Conservation (phyloP, 2,329 filamentous ascomycete genomes). For the Graphiopsis chlorocephala region DNA sequence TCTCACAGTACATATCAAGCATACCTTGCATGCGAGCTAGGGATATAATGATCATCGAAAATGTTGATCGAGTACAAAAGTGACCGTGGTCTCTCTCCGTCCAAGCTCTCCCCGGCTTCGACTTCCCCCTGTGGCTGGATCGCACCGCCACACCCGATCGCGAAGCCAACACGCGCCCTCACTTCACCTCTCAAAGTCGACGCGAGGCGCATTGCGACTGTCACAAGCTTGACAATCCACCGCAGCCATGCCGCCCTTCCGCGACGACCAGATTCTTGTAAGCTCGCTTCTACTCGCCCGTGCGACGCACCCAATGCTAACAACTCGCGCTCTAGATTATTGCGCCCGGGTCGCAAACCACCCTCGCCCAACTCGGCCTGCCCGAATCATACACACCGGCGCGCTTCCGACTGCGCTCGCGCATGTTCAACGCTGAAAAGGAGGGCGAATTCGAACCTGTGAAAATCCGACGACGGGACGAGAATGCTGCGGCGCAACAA, state of each 20-base stretch:
- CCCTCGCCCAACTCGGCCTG: slow-evolving; percentile 85
- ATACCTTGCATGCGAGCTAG: too few relatives aligned
- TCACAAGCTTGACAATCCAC: background rate
- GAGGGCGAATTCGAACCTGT: slow-evolving; percentile 78
- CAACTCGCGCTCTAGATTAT: slow-evolving; percentile 50
- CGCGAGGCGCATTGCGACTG: background rate
- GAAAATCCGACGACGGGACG: slow-evolving; percentile 60
- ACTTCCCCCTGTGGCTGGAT: background rate
- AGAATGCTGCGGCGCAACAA: slow-evolving; percentile 17
- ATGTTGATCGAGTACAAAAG: background rate
- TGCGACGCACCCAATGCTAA: slow-evolving; percentile 6
- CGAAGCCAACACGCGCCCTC: slow-evolving; percentile 5
- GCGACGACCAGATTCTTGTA: slow-evolving; percentile 37
- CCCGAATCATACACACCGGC: slow-evolving; percentile 89
- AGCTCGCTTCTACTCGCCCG: background rate
- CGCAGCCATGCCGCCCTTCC: slow-evolving; percentile 32
- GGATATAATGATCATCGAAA: too few relatives aligned
- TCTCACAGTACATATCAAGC: too few relatives aligned
- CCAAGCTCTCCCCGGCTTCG: background rate
- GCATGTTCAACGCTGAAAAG: slow-evolving; percentile 84
- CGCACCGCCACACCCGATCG: background rate
- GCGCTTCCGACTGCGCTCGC: slow-evolving; percentile 79
- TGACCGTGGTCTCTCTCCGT: background rate
- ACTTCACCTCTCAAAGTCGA: background rate
- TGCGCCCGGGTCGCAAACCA: slow-evolving; percentile 82